Conservation (phyloP, 441 rosid species). For the Euphorbia corollata region DNA sequence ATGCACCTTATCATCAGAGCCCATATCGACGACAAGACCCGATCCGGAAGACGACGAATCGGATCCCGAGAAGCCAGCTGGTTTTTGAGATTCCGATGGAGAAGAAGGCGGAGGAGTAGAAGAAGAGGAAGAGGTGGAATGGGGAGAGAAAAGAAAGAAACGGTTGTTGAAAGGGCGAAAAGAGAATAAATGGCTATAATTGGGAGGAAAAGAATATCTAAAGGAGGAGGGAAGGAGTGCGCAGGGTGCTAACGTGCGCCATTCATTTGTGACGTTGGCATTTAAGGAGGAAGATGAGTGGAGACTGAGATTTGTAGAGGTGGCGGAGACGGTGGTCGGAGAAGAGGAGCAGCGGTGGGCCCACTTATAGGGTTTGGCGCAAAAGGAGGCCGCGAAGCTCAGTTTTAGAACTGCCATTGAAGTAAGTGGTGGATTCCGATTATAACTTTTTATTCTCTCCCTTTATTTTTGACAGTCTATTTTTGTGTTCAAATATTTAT, state of each 20-base stretch:
- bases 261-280: constrained; percentile 15
- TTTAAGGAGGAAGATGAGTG: constrained; percentile 13
- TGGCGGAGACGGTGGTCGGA: too few species aligned
- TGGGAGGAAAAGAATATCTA: constrained; percentile 11
- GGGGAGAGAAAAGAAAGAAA: constrained; percentile 12
- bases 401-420: too few species aligned
- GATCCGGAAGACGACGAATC: constrained; percentile 31
- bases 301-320: too few species aligned
- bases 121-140: constrained; percentile 15
- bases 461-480: too few species aligned
- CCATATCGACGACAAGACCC: constrained; percentile 42
- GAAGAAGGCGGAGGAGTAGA: constrained; percentile 17
- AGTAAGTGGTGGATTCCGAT: too few species aligned
- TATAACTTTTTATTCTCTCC: too few species aligned
- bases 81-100: constrained; percentile 21
- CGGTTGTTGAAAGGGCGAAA: constrained; percentile 24
- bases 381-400: too few species aligned
- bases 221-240: constrained; percentile 23
- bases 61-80: constrained; percentile 23
- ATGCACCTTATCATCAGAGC: constrained; percentile 30
- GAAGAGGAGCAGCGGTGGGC: too few species aligned
- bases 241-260: constrained; percentile 42
- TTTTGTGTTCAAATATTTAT: too few species aligned
- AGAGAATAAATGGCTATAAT: constrained; percentile 17
- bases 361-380: too few species aligned